Conservation (phyloP, 164 flowering plant genomes). For the Litsea cubeba region DNA sequence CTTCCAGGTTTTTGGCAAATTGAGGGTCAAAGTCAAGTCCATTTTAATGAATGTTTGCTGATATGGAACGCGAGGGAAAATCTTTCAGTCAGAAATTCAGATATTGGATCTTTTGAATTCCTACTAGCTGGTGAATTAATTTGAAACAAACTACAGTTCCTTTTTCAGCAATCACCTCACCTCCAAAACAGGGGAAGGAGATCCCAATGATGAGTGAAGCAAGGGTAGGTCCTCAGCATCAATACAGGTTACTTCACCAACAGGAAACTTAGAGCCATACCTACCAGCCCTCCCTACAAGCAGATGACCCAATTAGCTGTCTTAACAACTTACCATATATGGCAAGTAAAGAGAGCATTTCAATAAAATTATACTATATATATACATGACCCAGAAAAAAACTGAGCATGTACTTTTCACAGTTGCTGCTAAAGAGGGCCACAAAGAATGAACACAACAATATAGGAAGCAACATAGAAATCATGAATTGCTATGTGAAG, state of each 20-base stretch:
- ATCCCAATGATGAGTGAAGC: conserved; percentile 67
- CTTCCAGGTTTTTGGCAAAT: too few species aligned
- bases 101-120: neutral
- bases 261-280: conserved; percentile 83
- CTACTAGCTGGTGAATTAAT: neutral
- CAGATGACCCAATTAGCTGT: conserved; percentile 2
- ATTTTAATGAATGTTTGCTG: too few species aligned
- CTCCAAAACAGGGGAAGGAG: conserved; percentile 81
- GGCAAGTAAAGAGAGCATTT: too few species aligned
- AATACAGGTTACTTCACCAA: conserved; percentile 90
- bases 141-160: neutral
- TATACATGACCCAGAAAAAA: too few species aligned
- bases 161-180: conserved; percentile 23
- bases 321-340: neutral
- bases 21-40: too few species aligned
- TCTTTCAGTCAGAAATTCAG: too few species aligned
- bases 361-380: too few species aligned
- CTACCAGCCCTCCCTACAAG: conserved; percentile 93
- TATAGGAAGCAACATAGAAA: too few species aligned
- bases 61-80: too few species aligned
- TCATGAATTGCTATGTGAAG: conserved; percentile 1
- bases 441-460: too few species aligned
- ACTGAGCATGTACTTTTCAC: too few species aligned
- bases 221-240: conserved; percentile 65
- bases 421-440: too few species aligned